Conservation (phyloP, 306 rosid genomes). For the Vigna mungo region DNA sequence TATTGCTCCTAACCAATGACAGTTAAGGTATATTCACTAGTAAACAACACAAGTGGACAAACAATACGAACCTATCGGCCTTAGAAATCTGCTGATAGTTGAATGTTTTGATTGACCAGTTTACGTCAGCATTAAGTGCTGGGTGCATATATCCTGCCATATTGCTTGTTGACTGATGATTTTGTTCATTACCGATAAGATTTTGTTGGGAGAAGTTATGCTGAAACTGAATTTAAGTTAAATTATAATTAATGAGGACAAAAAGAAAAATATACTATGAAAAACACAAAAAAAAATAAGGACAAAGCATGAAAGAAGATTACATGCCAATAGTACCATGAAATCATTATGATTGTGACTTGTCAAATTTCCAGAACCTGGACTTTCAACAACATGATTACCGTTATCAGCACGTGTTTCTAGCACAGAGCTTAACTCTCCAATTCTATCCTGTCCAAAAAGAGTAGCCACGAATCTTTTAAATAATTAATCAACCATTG, state of each 20-base stretch:
- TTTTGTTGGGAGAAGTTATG: constrained; percentile 50
- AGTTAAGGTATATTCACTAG: constrained; percentile 26
- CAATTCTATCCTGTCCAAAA: constrained; percentile 74
- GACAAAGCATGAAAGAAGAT: constrained; percentile 39
- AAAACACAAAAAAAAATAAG: constrained; percentile 5
- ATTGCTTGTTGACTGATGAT: constrained; percentile 49
- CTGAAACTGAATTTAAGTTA: constrained; percentile 53
- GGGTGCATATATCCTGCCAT: constrained; percentile 48
- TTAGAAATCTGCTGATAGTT: constrained; percentile 44
- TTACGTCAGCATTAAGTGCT: constrained; percentile 47
- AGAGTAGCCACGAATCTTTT: constrained; percentile 28
- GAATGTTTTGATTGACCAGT: constrained; percentile 43
- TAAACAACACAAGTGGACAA: constrained; percentile 10
- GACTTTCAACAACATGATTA: constrained; percentile 61
- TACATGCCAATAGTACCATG: constrained; percentile 63
- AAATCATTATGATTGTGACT: constrained; percentile 55
- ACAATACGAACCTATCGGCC: constrained; percentile 53
- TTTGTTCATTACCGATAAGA: constrained; percentile 48
- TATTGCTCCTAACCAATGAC: constrained; percentile 6
- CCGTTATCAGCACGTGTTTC: constrained; percentile 58
- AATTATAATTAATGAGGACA: constrained; percentile 10
- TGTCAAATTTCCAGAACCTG: constrained; percentile 52
- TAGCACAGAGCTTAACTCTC: constrained; percentile 60
- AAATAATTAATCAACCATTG: constrained; percentile 30
- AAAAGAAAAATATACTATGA: constrained; percentile 24